These are phyloP conservation scores for Raffaelea deltoideospora DNA, from an alignment of 2,329 filamentous ascomycete genomes.

Conservation along the genomic window DNA sequence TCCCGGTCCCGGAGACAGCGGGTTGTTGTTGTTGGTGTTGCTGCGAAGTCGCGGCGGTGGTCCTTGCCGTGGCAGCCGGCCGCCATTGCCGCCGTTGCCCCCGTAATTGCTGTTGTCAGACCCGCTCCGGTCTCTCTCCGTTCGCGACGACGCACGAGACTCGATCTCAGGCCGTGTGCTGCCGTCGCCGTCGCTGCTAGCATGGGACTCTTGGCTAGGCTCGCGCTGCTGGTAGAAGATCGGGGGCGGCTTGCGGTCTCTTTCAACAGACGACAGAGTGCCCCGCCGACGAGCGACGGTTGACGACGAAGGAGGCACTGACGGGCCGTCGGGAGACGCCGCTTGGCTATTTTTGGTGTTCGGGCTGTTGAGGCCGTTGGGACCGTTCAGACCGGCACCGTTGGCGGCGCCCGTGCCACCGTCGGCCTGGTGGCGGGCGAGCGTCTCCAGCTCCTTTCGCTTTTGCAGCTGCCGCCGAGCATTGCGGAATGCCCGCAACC, in stretches of 20 bases:
- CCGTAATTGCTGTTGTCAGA: constrained; percentile 36
- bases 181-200: constrained; percentile 10
- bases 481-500: constrained; percentile 40
- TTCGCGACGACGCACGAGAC: constrained; percentile 15
- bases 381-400: constrained; percentile 21
- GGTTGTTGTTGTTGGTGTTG: constrained; percentile 10
- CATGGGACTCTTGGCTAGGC: constrained; percentile 26
- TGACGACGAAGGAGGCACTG: background rate
- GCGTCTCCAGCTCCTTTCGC: constrained; percentile 36
- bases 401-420: background rate
- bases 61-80: background rate
- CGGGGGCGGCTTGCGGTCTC: constrained; percentile 29
- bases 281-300: constrained; percentile 19
- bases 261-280: constrained; percentile 4
- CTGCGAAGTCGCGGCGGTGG: constrained; percentile 3
- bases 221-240: constrained; percentile 27
- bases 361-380: no score
- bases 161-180: constrained; percentile 14
- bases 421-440: constrained; percentile 20
- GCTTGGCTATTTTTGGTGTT: no score
- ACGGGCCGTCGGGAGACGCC: constrained; percentile 19
- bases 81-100: constrained; percentile 18
- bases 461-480: constrained; percentile 40
- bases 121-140: constrained; percentile 37
- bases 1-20: no score